These are phyloP conservation scores for Solanum pimpinellifolium DNA, from an alignment of 257 asterid species.

Conservation along the genomic window DNA sequence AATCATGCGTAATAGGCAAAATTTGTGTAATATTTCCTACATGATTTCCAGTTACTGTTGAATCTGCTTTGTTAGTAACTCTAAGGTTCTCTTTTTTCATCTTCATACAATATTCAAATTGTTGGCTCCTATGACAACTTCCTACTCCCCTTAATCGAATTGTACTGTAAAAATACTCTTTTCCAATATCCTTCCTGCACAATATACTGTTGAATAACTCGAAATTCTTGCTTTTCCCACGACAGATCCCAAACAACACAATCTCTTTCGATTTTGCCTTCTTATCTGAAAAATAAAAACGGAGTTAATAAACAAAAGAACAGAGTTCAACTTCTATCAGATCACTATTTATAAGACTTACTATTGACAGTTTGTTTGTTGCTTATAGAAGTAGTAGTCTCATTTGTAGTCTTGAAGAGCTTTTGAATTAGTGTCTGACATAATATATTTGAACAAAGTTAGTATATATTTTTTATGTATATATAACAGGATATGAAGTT, in stretches of 20 bases:
- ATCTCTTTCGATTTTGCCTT: neutral
- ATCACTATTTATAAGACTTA: neutral
- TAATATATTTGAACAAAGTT: constrained; percentile 10
- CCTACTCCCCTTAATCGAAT: constrained; percentile 23
- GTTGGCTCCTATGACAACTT: constrained; percentile 8
- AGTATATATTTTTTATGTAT: neutral
- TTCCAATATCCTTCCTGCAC: constrained; percentile 28
- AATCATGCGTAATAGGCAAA: constrained; percentile 24
- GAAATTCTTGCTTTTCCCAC: constrained; percentile 17
- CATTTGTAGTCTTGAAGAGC: constrained; percentile 27
- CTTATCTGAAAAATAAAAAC: neutral
- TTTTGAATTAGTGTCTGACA: constrained; percentile 36
- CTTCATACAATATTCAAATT: constrained; percentile 26
- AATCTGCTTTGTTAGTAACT: constrained; percentile 16
- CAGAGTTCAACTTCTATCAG: neutral
- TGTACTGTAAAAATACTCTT: constrained; percentile 36
- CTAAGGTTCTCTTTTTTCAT: constrained; percentile 34
- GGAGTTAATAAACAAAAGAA: neutral
- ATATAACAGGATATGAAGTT: neutral
- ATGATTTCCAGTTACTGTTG: neutral
- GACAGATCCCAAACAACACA: neutral
- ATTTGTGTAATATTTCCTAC: constrained; percentile 19
- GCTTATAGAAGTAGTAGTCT: constrained; percentile 5
- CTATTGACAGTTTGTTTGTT: neutral
- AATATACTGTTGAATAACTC: constrained; percentile 7